phyloP scores from a whole-genome alignment of 225 moss, liverwort and hornwort genomes.

The Marchantia polymorpha region DNA sequence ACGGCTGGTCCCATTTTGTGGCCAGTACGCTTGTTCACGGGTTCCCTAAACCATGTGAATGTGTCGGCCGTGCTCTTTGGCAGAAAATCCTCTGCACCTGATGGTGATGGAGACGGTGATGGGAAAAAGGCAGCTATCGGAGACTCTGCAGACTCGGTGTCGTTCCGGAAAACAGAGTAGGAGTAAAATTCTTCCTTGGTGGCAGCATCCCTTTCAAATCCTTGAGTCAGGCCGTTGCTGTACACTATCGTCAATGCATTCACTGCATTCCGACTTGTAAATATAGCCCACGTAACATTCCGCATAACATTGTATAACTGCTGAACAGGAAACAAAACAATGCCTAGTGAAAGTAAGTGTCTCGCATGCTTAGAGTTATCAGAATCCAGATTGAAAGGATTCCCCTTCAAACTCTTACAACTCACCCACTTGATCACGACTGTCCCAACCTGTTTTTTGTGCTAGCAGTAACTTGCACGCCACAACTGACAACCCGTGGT shows the following conservation, averaged over 20 bases:
- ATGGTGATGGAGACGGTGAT: constrained; percentile 16
- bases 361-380: not conserved
- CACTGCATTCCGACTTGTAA: constrained; percentile 45
- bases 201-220: constrained; percentile 35
- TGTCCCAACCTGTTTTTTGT: not conserved
- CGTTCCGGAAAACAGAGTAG: constrained; percentile 42
- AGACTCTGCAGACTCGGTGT: constrained; percentile 10
- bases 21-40: constrained; percentile 44
- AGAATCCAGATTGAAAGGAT: too few species aligned
- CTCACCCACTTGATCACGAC: not conserved
- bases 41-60: constrained; percentile 50
- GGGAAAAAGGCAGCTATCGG: constrained; percentile 1
- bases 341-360: constrained; percentile 7
- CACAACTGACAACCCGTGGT: not conserved
- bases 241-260: constrained; percentile 51
- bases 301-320: constrained; percentile 58
- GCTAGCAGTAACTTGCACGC: not conserved
- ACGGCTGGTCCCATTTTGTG: constrained; percentile 10
- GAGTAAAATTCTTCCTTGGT: constrained; percentile 41
- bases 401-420: not conserved
- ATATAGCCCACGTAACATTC: constrained; percentile 62
- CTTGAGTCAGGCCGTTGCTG: constrained; percentile 60
- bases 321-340: constrained; percentile 14
- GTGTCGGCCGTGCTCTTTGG: constrained; percentile 30
- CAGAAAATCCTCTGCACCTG: constrained; percentile 24